These are phyloP conservation scores for Talaromyces liani DNA, from an alignment of 495 filamentous ascomycete genomes.

Conservation along the genomic window DNA sequence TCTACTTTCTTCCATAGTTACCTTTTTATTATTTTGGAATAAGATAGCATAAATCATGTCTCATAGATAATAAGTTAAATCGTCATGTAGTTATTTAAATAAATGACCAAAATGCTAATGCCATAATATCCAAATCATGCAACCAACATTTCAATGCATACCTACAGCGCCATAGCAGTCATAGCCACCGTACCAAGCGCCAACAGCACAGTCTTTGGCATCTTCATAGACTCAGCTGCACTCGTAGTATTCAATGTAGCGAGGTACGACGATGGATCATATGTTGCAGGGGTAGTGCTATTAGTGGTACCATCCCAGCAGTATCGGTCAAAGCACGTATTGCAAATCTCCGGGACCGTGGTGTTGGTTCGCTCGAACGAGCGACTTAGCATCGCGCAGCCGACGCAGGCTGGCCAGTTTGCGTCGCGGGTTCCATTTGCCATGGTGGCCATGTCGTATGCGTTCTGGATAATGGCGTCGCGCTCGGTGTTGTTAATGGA, in stretches of 20 bases:
- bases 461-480: slow-evolving; percentile 71
- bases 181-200: slow-evolving; percentile 3
- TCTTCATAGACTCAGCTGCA: neutral
- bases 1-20: too few relatives aligned
- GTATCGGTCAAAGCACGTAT: slow-evolving; percentile 62
- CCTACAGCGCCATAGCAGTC: neutral
- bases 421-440: slow-evolving; percentile 65
- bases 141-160: neutral
- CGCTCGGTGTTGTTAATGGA: slow-evolving; percentile 53
- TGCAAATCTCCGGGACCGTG: slow-evolving; percentile 54
- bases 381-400: slow-evolving; percentile 69
- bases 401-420: slow-evolving; percentile 70
- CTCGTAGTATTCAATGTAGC: neutral
- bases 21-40: neutral
- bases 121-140: neutral
- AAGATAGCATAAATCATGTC: neutral
- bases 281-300: slow-evolving; percentile 19
- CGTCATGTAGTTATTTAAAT: neutral
- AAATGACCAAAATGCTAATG: neutral
- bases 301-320: slow-evolving; percentile 78
- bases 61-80: neutral
- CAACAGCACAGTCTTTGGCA: neutral
- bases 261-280: slow-evolving; percentile 13
- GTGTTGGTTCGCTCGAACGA: slow-evolving; percentile 56
- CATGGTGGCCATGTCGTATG: slow-evolving; percentile 70